Base-by-base conservation (phyloP, 257 asterid species). In the Coffea canephora region DNA sequence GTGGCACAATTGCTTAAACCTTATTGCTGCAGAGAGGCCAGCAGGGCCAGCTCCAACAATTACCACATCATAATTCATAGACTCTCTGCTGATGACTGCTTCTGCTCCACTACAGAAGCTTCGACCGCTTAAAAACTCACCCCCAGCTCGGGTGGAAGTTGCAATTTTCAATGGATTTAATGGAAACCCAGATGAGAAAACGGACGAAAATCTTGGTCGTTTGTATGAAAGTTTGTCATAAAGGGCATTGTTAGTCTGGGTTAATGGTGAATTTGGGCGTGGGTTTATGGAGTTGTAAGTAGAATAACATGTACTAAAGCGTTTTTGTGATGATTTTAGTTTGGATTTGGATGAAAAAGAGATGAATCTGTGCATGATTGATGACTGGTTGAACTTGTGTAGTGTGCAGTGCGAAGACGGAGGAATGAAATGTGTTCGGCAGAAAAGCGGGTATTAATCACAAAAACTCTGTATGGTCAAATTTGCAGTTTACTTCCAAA, bases 41-140 rank as follows among this genome's bases (percentile, higher is more conserved):
- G 99, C 97, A 66, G 99, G 98, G 2, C 99, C 99, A 10, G 96
- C 99, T 78, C 99, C 99, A 82, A 96, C 97, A 79, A 96, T 88
- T 82, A 96, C 97, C 79, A 91, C 97, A 80, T 96, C 99, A 83
- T 96, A 96, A 21, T 91, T 85, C 80, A 96, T 80, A 66, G 88
- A 85, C 81, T 95, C 99, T 80, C 98, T 86, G 81, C 82, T 48
- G 85, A 77, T 50, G 25, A 18, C 64, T 55, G 64, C 64, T 77
- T 66, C 84, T 43, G 91, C 27, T 81, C 85, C 93, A 83, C 89
- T 87, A 45, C 93, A 68, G 78, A 84, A 87, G 49, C 84, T 83
- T 87, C 96, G 81, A 79, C 70, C 65, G 46, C 75, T 75, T 76
- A n/a, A 74, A 78, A 78, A 82, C 69, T 85, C 81, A 64, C 70